A percentile compares a stretch with the other conserved stretches of the same genome.
Evolutionary conservation across 2,329 filamentous ascomycete species (phyloP).

Genomic region (Nannizziopsis arthrosporioides): DNA sequence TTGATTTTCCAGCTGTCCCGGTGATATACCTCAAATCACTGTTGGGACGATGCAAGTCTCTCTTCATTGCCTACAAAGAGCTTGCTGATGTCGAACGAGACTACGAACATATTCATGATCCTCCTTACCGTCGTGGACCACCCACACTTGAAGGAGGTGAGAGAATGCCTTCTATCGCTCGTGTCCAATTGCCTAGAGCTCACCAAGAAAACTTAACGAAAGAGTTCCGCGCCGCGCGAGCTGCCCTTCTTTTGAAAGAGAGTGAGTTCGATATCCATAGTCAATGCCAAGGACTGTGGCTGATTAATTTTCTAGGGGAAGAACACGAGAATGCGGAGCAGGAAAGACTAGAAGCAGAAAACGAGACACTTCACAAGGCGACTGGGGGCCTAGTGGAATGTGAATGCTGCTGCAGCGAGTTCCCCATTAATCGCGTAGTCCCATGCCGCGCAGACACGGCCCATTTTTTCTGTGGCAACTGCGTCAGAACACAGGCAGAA

Average conservation of each 20-base stretch:
- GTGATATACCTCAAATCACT: slow-evolving; percentile 24
- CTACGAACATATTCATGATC: background rate
- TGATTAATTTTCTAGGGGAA: background rate
- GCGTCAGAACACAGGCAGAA: slow-evolving; percentile 54
- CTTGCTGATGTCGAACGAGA: slow-evolving; percentile 1
- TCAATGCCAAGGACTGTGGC: background rate
- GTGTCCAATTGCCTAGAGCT: background rate
- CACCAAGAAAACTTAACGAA: slow-evolving; percentile 16
- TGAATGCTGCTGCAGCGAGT: slow-evolving; percentile 59
- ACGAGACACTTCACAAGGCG: slow-evolving; percentile 1
- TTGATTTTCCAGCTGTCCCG: slow-evolving; percentile 30
- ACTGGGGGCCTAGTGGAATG: slow-evolving; percentile 47
- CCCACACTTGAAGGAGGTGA: background rate
- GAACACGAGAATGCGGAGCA: background rate
- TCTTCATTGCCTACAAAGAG: slow-evolving; percentile 8
- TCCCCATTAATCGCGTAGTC: slow-evolving; percentile 55
- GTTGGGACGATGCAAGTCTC: background rate
- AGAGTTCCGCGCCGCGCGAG: slow-evolving; percentile 27
- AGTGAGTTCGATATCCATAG: slow-evolving; percentile 1
- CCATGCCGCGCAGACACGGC: slow-evolving; percentile 48
- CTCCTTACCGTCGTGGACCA: background rate
- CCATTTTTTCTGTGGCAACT: slow-evolving; percentile 61
- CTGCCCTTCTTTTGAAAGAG: slow-evolving; percentile 16
- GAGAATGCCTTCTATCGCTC: background rate
- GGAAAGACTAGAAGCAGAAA: slow-evolving; percentile 3